Conservation (phyloP, 2,329 filamentous ascomycete species). For the Botrytis pseudocinerea region DNA sequence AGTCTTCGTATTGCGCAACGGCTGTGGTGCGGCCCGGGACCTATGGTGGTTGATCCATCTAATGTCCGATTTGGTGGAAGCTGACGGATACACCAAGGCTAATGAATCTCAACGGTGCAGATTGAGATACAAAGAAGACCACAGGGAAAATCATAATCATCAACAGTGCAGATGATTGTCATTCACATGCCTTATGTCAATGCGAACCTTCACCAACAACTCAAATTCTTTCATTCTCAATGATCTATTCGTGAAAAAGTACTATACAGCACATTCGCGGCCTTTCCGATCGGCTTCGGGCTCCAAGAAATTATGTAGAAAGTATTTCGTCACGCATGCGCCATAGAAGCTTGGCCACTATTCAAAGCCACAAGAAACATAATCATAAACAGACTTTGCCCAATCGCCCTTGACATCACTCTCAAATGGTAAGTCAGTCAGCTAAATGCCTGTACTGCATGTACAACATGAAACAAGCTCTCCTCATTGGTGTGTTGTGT, state of each 20-base stretch:
- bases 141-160: not conserved
- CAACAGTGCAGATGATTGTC: not conserved
- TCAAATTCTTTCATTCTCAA: not conserved
- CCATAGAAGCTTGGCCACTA: not conserved
- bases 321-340: not conserved
- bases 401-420: not conserved
- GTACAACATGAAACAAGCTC: not conserved
- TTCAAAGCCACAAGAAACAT: not conserved
- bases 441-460: not conserved
- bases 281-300: not conserved
- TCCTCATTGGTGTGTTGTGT: not conserved
- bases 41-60: not conserved
- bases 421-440: not conserved
- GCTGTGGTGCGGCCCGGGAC: not conserved
- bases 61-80: not conserved
- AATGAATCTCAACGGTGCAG: not conserved
- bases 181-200: not conserved
- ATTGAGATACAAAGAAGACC: not conserved
- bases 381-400: not conserved
- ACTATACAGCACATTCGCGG: not conserved
- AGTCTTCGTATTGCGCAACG: not conserved
- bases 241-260: not conserved
- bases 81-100: not conserved
- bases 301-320: not conserved
- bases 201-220: not conserved